These are phyloP conservation scores for Pseudopithomyces maydicus DNA, from an alignment of 2,329 filamentous ascomycete genomes.

Conservation along the genomic window DNA sequence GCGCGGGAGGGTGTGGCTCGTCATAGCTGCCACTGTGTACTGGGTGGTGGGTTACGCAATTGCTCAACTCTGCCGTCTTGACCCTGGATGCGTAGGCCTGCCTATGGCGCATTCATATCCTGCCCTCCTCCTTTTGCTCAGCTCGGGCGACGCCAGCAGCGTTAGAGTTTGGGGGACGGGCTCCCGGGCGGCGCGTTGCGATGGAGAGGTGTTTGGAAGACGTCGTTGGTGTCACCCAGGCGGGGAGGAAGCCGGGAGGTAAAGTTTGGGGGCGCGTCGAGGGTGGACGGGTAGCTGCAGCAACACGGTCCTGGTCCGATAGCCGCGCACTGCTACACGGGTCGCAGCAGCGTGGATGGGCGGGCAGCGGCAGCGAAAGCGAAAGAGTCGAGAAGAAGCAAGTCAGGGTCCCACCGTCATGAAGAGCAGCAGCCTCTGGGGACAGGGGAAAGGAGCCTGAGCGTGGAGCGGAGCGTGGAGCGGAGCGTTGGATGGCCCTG, in stretches of 20 bases:
- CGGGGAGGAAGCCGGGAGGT: conserved; percentile 17
- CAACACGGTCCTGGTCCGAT: background rate
- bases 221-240: conserved; percentile 20
- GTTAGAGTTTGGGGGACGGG: conserved; percentile 5
- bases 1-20: conserved; percentile 68
- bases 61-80: conserved; percentile 12
- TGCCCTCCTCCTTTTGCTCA: conserved; percentile 11
- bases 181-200: conserved; percentile 10
- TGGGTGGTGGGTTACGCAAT: conserved; percentile 9
- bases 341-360: background rate
- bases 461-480: background rate
- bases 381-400: background rate
- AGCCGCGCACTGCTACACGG: conserved; percentile 10
- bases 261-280: background rate
- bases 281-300: conserved; percentile 5
- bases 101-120: conserved; percentile 35
- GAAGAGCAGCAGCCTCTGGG: background rate
- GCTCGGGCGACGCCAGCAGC: conserved; percentile 6
- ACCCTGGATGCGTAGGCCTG: conserved; percentile 22
- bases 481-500: background rate
- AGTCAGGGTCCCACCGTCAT: conserved; percentile 2
- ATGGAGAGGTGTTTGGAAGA: conserved; percentile 13
- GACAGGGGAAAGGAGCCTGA: conserved; percentile 11
- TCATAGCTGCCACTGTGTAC: conserved; percentile 29
- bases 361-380: background rate